Evolutionary conservation across 129 eudicot genomes (phyloP).

Genomic region (Solidago caesia): DNA sequence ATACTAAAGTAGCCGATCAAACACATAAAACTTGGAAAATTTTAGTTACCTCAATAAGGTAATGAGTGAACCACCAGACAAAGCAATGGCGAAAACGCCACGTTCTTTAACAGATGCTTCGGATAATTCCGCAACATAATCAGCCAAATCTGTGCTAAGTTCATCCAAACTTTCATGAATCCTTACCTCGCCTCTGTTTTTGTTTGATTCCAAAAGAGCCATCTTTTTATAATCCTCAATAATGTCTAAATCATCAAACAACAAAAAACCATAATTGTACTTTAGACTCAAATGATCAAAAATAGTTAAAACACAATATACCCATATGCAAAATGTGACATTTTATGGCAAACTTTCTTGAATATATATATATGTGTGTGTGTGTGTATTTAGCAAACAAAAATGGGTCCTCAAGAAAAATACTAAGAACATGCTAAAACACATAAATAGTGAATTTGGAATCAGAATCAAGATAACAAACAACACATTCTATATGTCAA

Average conservation of each 20-base stretch:
- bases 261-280: not conserved
- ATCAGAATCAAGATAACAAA: constrained; percentile 25
- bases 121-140: constrained; percentile 81
- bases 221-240: constrained; percentile 37
- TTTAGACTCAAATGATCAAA: constrained; percentile 7
- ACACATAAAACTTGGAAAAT: not conserved
- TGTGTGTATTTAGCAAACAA: not conserved
- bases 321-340: constrained; percentile 20
- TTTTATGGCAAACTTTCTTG: not conserved
- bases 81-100: constrained; percentile 81
- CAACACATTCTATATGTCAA: constrained; percentile 17
- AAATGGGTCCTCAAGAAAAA: constrained; percentile 13
- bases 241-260: constrained; percentile 3
- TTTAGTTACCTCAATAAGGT: constrained; percentile 58
- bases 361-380: not conserved
- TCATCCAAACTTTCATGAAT: constrained; percentile 73
- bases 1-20: not conserved
- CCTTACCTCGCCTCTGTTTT: constrained; percentile 64
- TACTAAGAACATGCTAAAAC: constrained; percentile 17
- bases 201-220: constrained; percentile 53
- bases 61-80: constrained; percentile 91
- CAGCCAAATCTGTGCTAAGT: constrained; percentile 78
- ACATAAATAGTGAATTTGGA: not conserved
- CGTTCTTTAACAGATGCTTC: constrained; percentile 78
- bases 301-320: not conserved